Evolutionary conservation across 306 rosid genomes (phyloP).

Genomic region (Urtica urens): DNA sequence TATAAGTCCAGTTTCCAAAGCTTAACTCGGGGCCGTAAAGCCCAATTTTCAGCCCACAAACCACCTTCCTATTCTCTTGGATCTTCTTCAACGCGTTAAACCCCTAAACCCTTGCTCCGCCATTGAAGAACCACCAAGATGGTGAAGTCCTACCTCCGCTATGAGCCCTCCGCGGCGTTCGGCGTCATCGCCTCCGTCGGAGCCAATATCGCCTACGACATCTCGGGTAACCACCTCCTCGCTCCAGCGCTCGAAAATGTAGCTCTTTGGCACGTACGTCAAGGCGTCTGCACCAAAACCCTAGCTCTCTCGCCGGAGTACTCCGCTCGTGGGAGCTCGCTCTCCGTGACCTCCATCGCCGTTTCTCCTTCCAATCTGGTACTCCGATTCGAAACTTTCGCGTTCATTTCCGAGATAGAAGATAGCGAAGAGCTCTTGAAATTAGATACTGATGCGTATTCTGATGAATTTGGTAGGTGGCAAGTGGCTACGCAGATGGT

Average conservation of each 20-base stretch:
- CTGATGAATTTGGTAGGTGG: conserved; percentile 37
- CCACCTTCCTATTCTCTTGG: not conserved
- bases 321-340: conserved; percentile 48
- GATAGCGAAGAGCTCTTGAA: not conserved
- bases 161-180: conserved; percentile 65
- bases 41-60: too few species aligned
- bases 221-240: conserved; percentile 75
- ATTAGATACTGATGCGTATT: not conserved
- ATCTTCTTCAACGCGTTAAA: too few species aligned
- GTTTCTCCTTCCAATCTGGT: conserved; percentile 53
- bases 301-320: conserved; percentile 42
- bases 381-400: not conserved
- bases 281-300: conserved; percentile 67
- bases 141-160: conserved; percentile 88
- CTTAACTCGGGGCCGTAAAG: too few species aligned
- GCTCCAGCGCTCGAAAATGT: conserved; percentile 82
- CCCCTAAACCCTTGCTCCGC: conserved; percentile 1
- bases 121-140: conserved; percentile 21
- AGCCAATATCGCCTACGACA: conserved; percentile 53
- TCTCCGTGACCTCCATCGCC: conserved; percentile 55
- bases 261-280: conserved; percentile 81
- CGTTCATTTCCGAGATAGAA: not conserved
- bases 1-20: too few species aligned
- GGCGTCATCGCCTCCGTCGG: conserved; percentile 82
- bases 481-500: conserved; percentile 82